A percentile compares a stretch with the other conserved stretches of the same genome.
phyloP scores from a whole-genome alignment of 2,329 filamentous ascomycete species.

The Colletotrichum lentis region DNA sequence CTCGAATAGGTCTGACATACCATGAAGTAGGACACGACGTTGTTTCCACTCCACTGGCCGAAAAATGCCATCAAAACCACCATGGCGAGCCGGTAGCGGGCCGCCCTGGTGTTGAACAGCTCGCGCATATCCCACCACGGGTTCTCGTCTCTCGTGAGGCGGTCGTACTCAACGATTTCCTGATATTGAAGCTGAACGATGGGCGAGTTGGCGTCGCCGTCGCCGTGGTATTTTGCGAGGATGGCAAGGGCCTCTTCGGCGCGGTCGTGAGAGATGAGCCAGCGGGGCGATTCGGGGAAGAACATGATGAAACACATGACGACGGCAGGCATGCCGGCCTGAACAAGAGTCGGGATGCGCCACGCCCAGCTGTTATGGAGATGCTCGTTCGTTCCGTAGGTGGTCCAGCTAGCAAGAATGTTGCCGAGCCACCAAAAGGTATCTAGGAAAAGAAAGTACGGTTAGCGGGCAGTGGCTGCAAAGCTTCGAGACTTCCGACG shows the following conservation, averaged over 20 bases:
- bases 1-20: slow-evolving; percentile 34
- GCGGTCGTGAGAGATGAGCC: slow-evolving; percentile 72
- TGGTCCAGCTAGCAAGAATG: slow-evolving; percentile 45
- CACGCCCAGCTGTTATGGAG: slow-evolving; percentile 57
- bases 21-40: slow-evolving; percentile 54
- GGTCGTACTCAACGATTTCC: slow-evolving; percentile 62
- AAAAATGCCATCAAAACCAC: slow-evolving; percentile 62
- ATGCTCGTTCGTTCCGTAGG: slow-evolving; percentile 50
- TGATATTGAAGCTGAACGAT: slow-evolving; percentile 66
- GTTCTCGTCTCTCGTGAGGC: slow-evolving; percentile 60
- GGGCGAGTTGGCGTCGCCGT: slow-evolving; percentile 61
- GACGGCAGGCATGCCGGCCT: slow-evolving; percentile 52
- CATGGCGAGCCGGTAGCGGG: slow-evolving; percentile 59
- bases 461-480: no score
- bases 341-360: slow-evolving; percentile 66
- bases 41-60: slow-evolving; percentile 57
- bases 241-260: slow-evolving; percentile 63
- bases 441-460: slow-evolving; percentile 42
- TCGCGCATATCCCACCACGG: slow-evolving; percentile 68
- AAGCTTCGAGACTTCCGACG: slow-evolving; percentile 58
- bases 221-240: slow-evolving; percentile 67
- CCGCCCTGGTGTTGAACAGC: slow-evolving; percentile 57
- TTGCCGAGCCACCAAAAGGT: slow-evolving; percentile 59
- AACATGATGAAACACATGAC: slow-evolving; percentile 67
- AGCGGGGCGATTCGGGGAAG: slow-evolving; percentile 77